Percentiles rank a stretch among this genome's conserved stretches.
These are phyloP conservation scores for Kitagawia praeruptora DNA, from an alignment of 129 eudicot species.

Conservation along the genomic window DNA sequence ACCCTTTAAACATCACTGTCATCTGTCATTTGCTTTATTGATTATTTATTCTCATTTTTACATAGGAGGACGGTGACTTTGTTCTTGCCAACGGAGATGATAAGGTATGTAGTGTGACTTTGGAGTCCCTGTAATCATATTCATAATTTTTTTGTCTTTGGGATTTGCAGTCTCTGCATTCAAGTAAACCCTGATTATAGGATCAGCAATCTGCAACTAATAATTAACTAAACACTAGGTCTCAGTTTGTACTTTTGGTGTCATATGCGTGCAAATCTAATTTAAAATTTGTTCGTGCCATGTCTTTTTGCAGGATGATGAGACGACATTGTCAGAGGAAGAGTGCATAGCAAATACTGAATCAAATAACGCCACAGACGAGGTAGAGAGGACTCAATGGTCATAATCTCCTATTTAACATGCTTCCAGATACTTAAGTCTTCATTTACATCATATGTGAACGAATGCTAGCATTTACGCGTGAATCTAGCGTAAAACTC, in stretches of 20 bases:
- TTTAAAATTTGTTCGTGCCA: not conserved
- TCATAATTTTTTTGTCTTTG: not conserved
- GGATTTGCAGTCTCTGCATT: not conserved
- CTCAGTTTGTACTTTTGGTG: not conserved
- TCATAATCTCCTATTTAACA: not conserved
- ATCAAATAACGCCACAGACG: constrained; percentile 44
- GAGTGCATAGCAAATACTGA: constrained; percentile 76
- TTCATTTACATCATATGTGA: not conserved
- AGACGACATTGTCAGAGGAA: constrained; percentile 89
- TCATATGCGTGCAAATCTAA: not conserved
- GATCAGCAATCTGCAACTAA: not conserved
- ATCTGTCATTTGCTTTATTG: not conserved
- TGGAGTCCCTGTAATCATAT: not conserved
- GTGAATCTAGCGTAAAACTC: not conserved
- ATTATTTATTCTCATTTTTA: constrained; percentile 3
- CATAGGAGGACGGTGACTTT: constrained; percentile 84
- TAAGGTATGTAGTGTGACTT: constrained; percentile 35
- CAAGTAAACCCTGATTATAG: not conserved
- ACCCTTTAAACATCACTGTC: not conserved
- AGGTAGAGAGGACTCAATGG: constrained; percentile 33
- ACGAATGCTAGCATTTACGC: not conserved
- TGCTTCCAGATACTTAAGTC: not conserved
- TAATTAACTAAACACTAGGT: not conserved
- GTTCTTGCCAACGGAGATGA: constrained; percentile 66
- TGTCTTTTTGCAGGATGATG: constrained; percentile 67